Percentiles rank a stretch among this genome's conserved stretches.
Conservation (phyloP, 2,329 filamentous ascomycete genomes). For the Chaetomium sp. region DNA sequence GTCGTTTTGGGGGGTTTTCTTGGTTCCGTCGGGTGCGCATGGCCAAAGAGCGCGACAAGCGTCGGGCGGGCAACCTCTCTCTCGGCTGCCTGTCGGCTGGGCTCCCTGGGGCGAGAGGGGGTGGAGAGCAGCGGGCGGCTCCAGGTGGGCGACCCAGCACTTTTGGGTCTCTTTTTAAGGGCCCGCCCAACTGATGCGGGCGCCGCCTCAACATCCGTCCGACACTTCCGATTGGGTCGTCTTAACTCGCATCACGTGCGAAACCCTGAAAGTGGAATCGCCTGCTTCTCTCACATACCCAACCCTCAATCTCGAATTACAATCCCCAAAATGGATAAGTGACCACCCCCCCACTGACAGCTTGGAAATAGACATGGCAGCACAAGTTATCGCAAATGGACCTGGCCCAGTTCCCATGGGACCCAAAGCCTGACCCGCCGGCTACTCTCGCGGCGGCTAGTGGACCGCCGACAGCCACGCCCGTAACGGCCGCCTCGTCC, state of each 20-base stretch:
- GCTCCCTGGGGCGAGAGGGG: conserved; percentile 26
- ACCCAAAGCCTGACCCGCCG: conserved; percentile 67
- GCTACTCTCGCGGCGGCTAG: conserved; percentile 34
- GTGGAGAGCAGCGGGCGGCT: conserved; percentile 32
- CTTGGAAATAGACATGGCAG: conserved; percentile 77
- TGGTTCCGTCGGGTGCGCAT: neutral
- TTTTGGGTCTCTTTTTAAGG: conserved; percentile 52
- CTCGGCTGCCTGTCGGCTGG: conserved; percentile 8
- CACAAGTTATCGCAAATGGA: conserved; percentile 77
- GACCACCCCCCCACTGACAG: conserved; percentile 6
- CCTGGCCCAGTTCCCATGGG: conserved; percentile 91
- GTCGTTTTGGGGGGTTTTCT: neutral
- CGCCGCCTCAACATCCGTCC: conserved; percentile 17
- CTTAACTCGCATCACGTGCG: conserved; percentile 20
- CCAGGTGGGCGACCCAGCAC: conserved; percentile 41
- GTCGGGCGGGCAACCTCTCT: conserved; percentile 6
- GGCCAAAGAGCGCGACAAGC: conserved; percentile 13
- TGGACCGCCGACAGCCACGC: conserved; percentile 22
- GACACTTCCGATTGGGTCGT: conserved; percentile 24
- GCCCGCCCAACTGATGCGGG: conserved; percentile 23
- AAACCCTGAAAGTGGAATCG: neutral
- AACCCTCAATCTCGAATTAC: neutral
- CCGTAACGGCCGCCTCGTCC: conserved; percentile 21
- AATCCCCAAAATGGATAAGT: neutral
- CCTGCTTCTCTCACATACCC: neutral